Evolutionary conservation across 1,139 yeast species (phyloP).

Genomic region (Yamadazyma aaseri): DNA sequence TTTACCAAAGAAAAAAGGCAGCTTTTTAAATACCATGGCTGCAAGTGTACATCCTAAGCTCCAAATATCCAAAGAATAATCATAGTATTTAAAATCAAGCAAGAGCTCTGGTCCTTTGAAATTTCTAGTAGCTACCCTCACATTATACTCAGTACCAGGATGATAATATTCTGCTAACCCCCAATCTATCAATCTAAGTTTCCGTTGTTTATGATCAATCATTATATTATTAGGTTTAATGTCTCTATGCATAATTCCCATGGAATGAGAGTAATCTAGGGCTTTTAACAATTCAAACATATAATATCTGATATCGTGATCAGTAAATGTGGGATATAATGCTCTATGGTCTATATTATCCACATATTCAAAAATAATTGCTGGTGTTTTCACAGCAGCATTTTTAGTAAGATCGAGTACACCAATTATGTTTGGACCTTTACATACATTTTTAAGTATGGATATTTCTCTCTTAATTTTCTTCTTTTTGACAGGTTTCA

Average conservation of each 20-base stretch:
- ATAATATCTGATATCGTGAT: conserved; percentile 78
- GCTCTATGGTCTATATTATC: conserved; percentile 87
- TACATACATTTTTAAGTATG: conserved; percentile 80
- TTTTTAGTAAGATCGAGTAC: conserved; percentile 88
- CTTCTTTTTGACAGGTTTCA: conserved; percentile 94
- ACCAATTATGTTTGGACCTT: conserved; percentile 81
- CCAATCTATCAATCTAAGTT: conserved; percentile 89
- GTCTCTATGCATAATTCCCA: conserved; percentile 98
- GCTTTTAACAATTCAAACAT: conserved; percentile 87
- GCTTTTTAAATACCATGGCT: conserved; percentile 89
- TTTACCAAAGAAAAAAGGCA: conserved; percentile 95
- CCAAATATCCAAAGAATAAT: conserved; percentile 93
- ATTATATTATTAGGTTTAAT: conserved; percentile 97
- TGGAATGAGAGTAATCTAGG: conserved; percentile 87
- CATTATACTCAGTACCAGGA: conserved; percentile 90
- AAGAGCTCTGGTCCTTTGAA: conserved; percentile 95
- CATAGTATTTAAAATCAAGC: conserved; percentile 87
- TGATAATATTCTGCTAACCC: conserved; percentile 97
- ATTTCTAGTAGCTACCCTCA: conserved; percentile 92
- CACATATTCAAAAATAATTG: conserved; percentile 84
- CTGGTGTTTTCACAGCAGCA: conserved; percentile 86
- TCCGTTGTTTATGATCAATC: conserved; percentile 81
- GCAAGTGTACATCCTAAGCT: conserved; percentile 96
- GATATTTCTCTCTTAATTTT: conserved; percentile 93
- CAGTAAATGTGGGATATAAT: conserved; percentile 81